A percentile compares a stretch with the other conserved stretches of the same genome.
Evolutionary conservation across 768 basidiomycete species (phyloP).

Genomic region (Peribolospora kevripleyi): DNA sequence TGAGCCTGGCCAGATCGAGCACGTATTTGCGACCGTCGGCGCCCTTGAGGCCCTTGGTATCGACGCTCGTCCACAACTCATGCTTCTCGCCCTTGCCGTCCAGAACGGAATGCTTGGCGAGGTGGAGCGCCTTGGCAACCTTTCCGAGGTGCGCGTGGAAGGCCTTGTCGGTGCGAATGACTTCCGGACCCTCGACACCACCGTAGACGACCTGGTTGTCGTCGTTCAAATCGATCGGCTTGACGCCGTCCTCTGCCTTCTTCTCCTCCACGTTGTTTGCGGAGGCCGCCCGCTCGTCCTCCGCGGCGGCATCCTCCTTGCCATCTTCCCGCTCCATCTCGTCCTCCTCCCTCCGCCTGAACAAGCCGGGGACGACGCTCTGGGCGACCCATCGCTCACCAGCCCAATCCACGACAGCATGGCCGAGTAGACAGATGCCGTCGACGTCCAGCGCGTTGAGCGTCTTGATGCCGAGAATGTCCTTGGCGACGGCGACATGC

Average conservation of each 20-base stretch:
- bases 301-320: conserved; percentile 1
- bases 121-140: conserved; percentile 19
- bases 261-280: conserved; percentile 3
- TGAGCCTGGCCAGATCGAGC: conserved; percentile 23
- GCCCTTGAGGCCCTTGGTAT: conserved; percentile 24
- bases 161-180: conserved; percentile 16
- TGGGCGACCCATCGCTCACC: conserved; percentile 26
- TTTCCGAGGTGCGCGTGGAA: conserved; percentile 23
- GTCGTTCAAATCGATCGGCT: conserved; percentile 8
- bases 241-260: conserved; percentile 6
- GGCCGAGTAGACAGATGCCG: conserved; percentile 18
- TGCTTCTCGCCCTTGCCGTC: conserved; percentile 17
- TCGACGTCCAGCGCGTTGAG: conserved; percentile 24
- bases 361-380: conserved; percentile 24
- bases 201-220: conserved; percentile 24
- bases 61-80: conserved; percentile 21
- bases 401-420: conserved; percentile 24
- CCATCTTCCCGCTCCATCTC: conserved; percentile 9
- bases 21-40: conserved; percentile 25
- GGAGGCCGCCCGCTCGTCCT: background rate
- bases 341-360: conserved; percentile 16
- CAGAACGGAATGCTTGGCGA: conserved; percentile 21
- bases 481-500: conserved; percentile 23
- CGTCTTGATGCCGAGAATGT: conserved; percentile 21
- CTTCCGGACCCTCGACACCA: conserved; percentile 11